A percentile compares a stretch with the other conserved stretches of the same genome.
These are phyloP conservation scores for Penicillium cinerascens DNA, from an alignment of 495 filamentous ascomycete species.

Conservation along the genomic window DNA sequence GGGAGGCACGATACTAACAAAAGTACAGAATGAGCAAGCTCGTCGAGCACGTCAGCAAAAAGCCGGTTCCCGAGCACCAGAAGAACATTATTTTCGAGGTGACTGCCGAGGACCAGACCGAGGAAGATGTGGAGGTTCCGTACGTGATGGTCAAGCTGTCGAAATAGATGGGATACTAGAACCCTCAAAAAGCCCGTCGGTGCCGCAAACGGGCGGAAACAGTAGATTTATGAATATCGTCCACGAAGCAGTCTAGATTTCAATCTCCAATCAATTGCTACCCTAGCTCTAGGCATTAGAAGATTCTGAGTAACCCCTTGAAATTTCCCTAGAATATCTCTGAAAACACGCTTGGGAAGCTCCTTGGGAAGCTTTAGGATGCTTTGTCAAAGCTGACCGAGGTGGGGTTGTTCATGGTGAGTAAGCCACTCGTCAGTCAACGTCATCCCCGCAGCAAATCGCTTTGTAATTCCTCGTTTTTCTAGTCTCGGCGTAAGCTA, in stretches of 20 bases:
- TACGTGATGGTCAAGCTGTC: constrained; percentile 85
- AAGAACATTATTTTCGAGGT: constrained; percentile 96
- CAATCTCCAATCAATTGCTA: constrained; percentile 9
- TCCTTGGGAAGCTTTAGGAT: constrained; percentile 1
- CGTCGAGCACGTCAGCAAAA: constrained; percentile 85
- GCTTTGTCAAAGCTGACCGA: constrained; percentile 36
- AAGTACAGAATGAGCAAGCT: constrained; percentile 73
- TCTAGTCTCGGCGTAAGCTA: constrained; percentile 1
- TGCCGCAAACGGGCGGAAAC: not conserved
- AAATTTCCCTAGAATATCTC: too few species aligned
- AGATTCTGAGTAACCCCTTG: not conserved
- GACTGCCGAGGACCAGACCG: constrained; percentile 82
- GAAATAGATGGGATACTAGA: constrained; percentile 28
- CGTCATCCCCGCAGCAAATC: constrained; percentile 26
- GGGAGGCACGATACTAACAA: constrained; percentile 1
- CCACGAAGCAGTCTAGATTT: constrained; percentile 18
- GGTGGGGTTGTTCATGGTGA: constrained; percentile 7
- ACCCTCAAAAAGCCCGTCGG: not conserved
- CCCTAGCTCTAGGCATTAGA: not conserved
- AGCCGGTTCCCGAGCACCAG: constrained; percentile 84
- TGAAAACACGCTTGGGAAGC: not conserved
- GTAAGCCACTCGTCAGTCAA: constrained; percentile 19
- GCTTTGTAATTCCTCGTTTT: constrained; percentile 1
- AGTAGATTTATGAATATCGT: constrained; percentile 13
- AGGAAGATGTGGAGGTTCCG: constrained; percentile 95